Conservation (phyloP, 306 rosid species). For the Vigna nakashimae region DNA sequence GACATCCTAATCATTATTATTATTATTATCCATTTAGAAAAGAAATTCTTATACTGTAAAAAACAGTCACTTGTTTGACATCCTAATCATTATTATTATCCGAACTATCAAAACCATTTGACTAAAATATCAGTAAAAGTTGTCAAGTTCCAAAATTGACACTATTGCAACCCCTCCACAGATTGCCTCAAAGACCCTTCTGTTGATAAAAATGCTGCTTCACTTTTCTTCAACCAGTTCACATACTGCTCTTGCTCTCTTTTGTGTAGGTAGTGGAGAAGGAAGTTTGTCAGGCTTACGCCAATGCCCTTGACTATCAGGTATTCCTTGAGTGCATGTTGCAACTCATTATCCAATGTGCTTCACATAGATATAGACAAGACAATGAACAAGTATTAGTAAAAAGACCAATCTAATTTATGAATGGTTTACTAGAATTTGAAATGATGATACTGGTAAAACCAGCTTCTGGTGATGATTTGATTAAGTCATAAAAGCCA, state of each 20-base stretch:
- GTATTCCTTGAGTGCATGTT: constrained; percentile 62
- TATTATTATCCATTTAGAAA: too few species aligned
- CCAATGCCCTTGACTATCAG: constrained; percentile 70
- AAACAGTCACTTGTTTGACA: background rate
- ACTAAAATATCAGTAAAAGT: background rate
- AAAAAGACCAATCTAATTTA: background rate
- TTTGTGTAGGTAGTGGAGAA: constrained; percentile 65
- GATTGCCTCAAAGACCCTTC: constrained; percentile 39
- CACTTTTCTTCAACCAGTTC: constrained; percentile 73
- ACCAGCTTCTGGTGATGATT: constrained; percentile 5
- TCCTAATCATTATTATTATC: background rate
- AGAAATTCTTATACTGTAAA: too few species aligned
- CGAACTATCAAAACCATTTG: background rate
- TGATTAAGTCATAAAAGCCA: background rate
- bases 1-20: background rate
- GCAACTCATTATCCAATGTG: constrained; percentile 54
- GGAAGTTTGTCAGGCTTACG: constrained; percentile 65
- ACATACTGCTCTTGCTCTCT: constrained; percentile 77
- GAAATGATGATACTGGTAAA: constrained; percentile 20
- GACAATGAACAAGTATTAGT: constrained; percentile 22
- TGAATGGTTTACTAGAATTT: constrained; percentile 3
- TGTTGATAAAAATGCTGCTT: constrained; percentile 54
- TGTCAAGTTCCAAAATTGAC: background rate
- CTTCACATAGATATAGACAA: constrained; percentile 50
- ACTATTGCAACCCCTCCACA: background rate